These are phyloP conservation scores for Kwoniella botswanensis DNA, from an alignment of 768 basidiomycete species.

Conservation along the genomic window DNA sequence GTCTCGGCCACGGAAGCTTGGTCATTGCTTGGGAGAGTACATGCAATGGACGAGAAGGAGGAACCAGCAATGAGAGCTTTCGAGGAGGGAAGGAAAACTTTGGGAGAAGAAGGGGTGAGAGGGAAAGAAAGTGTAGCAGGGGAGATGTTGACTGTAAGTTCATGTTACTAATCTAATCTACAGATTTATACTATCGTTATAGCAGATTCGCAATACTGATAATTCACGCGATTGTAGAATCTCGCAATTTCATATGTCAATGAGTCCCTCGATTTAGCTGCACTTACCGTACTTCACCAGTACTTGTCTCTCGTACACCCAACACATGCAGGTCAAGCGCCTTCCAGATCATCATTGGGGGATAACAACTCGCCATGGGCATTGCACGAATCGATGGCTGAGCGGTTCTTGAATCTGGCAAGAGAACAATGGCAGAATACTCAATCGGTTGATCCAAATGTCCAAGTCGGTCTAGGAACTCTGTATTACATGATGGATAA, in stretches of 20 bases:
- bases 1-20: conserved; percentile 75
- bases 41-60: conserved; percentile 64
- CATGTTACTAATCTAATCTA: background rate
- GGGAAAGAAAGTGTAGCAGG: conserved; percentile 30
- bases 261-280: conserved; percentile 84
- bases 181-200: no score
- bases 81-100: conserved; percentile 52
- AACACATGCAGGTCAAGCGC: conserved; percentile 61
- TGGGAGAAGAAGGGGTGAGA: conserved; percentile 29
- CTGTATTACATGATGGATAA: conserved; percentile 86
- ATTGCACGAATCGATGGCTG: conserved; percentile 75
- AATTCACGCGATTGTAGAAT: conserved; percentile 64
- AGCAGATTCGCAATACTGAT: background rate
- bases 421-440: conserved; percentile 73
- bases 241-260: conserved; percentile 96
- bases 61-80: conserved; percentile 60
- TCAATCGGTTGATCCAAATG: conserved; percentile 77
- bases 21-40: conserved; percentile 86
- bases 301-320: conserved; percentile 73
- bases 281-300: conserved; percentile 80
- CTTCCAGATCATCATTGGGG: conserved; percentile 34
- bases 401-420: conserved; percentile 81
- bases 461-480: conserved; percentile 91
- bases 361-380: conserved; percentile 67
- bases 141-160: conserved; percentile 50